Conservation (phyloP, 371 early-diverging fungal species). For the Mortierella sp. region DNA sequence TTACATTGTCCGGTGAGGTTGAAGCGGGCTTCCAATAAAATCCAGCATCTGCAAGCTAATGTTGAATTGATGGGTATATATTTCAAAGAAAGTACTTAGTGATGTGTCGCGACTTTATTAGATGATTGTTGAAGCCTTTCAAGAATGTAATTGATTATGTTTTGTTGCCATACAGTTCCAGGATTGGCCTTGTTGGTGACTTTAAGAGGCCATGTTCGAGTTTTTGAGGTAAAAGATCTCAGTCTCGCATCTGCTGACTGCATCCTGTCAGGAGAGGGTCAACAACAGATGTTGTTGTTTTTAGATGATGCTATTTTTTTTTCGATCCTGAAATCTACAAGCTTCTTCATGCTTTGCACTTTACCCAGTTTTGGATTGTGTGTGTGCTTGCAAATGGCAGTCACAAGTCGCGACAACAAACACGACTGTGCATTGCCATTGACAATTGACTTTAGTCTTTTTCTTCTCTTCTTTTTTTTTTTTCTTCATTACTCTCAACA, state of each 20-base stretch:
- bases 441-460: no score
- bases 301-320: neutral
- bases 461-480: no score
- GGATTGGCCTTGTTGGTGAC: constrained; percentile 31
- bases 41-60: constrained; percentile 55
- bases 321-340: neutral
- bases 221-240: constrained; percentile 29
- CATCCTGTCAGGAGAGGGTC: constrained; percentile 26
- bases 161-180: constrained; percentile 18
- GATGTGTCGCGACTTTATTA: neutral
- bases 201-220: constrained; percentile 39
- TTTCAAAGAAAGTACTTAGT: neutral
- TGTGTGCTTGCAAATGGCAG: no score
- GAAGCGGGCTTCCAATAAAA: constrained; percentile 46
- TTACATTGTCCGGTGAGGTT: constrained; percentile 45
- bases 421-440: no score
- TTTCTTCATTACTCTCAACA: no score
- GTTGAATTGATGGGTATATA: neutral
- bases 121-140: no score
- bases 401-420: no score
- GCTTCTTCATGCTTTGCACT: no score
- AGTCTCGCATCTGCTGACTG: constrained; percentile 36
- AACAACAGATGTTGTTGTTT: neutral
- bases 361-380: no score
- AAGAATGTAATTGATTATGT: neutral